A percentile compares a stretch with the other conserved stretches of the same genome.
These are phyloP conservation scores for Camelina neglecta DNA, from an alignment of 345 rosid genomes.

Conservation along the genomic window DNA sequence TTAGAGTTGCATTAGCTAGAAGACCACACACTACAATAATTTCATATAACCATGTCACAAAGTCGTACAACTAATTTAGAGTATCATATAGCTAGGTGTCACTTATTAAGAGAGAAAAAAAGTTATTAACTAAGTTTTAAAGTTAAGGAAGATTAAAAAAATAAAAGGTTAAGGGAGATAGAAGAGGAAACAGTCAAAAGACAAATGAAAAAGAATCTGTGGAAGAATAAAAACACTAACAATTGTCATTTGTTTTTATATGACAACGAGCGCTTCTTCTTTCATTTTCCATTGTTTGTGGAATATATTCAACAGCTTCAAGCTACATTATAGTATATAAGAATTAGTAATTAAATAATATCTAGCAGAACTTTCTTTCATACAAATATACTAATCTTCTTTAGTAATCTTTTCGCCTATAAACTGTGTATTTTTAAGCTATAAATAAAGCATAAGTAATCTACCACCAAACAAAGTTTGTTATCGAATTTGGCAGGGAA, in stretches of 20 bases:
- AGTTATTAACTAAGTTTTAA: background rate
- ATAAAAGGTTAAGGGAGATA: too few species aligned
- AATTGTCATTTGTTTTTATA: constrained; percentile 2
- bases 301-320: constrained; percentile 46
- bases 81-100: background rate
- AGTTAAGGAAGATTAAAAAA: background rate
- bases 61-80: background rate
- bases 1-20: background rate
- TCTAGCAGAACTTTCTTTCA: constrained; percentile 9
- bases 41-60: background rate
- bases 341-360: constrained; percentile 11
- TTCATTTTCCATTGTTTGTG: constrained; percentile 29
- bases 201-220: constrained; percentile 20
- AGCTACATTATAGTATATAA: constrained; percentile 15
- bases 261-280: constrained; percentile 24
- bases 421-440: constrained; percentile 24
- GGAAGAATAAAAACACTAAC: constrained; percentile 27
- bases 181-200: constrained; percentile 29
- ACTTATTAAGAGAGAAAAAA: too few species aligned
- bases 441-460: constrained; percentile 27
- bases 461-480: constrained; percentile 26
- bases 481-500: constrained; percentile 25
- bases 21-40: background rate
- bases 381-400: constrained; percentile 24
- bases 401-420: constrained; percentile 14